Percentiles rank a stretch among this genome's conserved stretches.
Evolutionary conservation across 2,329 filamentous ascomycete genomes (phyloP).

Genomic region (Diaporthe sp.): DNA sequence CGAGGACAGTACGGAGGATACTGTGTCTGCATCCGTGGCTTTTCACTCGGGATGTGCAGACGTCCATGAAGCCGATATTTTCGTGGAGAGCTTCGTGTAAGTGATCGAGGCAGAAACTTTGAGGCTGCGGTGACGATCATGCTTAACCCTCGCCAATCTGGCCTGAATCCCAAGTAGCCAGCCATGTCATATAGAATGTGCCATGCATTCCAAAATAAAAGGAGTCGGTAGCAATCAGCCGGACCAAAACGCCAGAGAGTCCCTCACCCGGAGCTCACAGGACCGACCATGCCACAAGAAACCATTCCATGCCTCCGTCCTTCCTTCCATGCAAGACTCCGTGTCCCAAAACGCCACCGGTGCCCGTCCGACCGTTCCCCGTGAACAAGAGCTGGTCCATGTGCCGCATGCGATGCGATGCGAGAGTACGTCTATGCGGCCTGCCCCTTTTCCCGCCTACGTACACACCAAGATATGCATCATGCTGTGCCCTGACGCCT

Average conservation of each 20-base stretch:
- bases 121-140: background rate
- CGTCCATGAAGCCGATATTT: background rate
- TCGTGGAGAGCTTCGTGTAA: background rate
- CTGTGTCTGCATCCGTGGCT: background rate
- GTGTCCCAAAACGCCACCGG: slow-evolving; percentile 29
- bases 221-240: background rate
- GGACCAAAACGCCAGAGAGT: background rate
- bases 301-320: slow-evolving; percentile 15
- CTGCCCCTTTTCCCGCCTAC: slow-evolving; percentile 23
- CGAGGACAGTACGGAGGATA: slow-evolving; percentile 22
- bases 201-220: background rate
- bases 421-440: background rate
- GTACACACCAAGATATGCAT: slow-evolving; percentile 27
- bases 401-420: slow-evolving; percentile 22
- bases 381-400: background rate
- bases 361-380: slow-evolving; percentile 2
- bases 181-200: background rate
- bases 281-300: background rate
- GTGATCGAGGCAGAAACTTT: background rate
- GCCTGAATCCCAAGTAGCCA: background rate
- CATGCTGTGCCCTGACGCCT: slow-evolving; percentile 31
- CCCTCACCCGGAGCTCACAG: background rate
- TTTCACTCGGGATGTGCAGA: background rate
- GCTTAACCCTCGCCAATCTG: background rate
- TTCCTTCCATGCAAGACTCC: slow-evolving; percentile 28